These are phyloP conservation scores for Diophrys appendiculata DNA, from an alignment of 73 alveolate species.

Conservation along the genomic window DNA sequence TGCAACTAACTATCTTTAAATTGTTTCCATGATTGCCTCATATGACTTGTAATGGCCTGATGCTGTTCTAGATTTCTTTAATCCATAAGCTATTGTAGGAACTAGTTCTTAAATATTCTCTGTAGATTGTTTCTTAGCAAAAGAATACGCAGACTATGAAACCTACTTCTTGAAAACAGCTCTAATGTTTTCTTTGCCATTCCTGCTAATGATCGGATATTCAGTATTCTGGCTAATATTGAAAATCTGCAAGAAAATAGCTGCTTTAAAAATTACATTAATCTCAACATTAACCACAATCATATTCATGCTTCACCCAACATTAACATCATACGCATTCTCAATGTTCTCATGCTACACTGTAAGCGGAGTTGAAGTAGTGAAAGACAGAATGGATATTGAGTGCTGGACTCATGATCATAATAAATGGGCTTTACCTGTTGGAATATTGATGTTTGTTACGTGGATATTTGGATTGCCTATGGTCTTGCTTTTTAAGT, in stretches of 20 bases:
- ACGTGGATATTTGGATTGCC: slow-evolving; percentile 4
- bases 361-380: neutral
- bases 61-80: neutral
- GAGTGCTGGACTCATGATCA: slow-evolving; percentile 1
- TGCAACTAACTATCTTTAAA: neutral
- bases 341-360: neutral
- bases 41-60: neutral
- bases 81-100: neutral
- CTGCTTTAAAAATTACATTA: neutral
- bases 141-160: neutral
- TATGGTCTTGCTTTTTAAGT: neutral
- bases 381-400: neutral
- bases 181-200: neutral
- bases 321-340: neutral
- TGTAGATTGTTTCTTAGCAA: neutral
- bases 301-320: neutral
- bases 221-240: neutral
- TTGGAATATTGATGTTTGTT: slow-evolving; percentile 2
- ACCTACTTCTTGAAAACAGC: neutral
- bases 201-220: neutral
- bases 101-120: neutral
- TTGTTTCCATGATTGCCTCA: neutral
- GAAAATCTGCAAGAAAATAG: neutral
- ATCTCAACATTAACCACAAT: neutral
- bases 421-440: neutral